Conservation (phyloP, 352 stramenopile species). For the Aphanomyces stellatus region DNA sequence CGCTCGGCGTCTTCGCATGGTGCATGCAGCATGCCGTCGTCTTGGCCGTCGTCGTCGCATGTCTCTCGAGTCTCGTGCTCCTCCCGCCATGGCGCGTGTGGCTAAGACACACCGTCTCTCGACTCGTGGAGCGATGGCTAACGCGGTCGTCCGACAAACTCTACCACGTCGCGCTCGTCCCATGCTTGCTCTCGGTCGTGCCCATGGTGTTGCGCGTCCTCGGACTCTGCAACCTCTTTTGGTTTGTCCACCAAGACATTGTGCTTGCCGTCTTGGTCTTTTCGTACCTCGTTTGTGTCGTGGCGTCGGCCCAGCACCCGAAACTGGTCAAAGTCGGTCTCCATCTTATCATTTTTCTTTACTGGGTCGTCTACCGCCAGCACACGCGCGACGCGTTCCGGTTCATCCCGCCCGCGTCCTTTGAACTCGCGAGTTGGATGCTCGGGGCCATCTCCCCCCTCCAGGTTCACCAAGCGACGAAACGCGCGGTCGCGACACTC, state of each 20-base stretch:
- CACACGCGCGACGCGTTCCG: neutral
- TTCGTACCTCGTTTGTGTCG: neutral
- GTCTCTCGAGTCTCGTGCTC: neutral
- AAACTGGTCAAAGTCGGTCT: conserved; percentile 5
- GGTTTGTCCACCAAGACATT: neutral
- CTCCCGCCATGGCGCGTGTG: neutral
- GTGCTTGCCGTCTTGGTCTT: neutral
- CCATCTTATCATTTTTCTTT: neutral
- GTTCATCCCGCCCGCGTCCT: neutral
- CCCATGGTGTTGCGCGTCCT: neutral
- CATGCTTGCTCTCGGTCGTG: neutral
- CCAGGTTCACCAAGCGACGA: neutral
- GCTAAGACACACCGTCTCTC: neutral
- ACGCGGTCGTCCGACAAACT: neutral
- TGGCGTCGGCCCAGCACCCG: neutral
- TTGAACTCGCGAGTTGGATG: neutral
- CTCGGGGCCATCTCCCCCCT: neutral
- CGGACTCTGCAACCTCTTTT: neutral
- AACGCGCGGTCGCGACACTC: neutral
- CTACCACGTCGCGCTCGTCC: neutral
- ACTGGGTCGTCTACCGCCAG: neutral
- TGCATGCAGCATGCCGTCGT: neutral
- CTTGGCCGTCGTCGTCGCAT: neutral
- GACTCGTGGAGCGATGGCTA: neutral
- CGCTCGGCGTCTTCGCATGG: neutral